A percentile compares a stretch with the other conserved stretches of the same genome.
Evolutionary conservation across 176 grass and related monocot species (phyloP).

Genomic region (Oryza nivara): DNA sequence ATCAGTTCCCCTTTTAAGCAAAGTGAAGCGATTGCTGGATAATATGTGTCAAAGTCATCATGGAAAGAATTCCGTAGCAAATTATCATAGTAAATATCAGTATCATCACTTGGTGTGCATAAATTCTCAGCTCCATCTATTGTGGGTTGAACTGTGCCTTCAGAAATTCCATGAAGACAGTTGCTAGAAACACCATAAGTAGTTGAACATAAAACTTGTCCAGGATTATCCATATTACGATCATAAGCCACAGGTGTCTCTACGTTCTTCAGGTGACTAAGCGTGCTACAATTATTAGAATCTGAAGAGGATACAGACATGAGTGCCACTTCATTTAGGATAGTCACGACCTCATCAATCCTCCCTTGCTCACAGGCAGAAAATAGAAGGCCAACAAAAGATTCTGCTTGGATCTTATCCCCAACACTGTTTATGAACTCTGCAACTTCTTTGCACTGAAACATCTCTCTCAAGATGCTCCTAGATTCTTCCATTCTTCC

Average conservation of each 20-base stretch:
- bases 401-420: conserved; percentile 60
- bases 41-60: conserved; percentile 82
- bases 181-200: conserved; percentile 37
- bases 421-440: conserved; percentile 72
- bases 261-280: conserved; percentile 49
- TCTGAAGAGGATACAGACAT: conserved; percentile 53
- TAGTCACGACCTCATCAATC: conserved; percentile 70
- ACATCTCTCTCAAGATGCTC: conserved; percentile 75
- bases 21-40: conserved; percentile 66
- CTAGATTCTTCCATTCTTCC: conserved; percentile 94
- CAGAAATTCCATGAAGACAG: background rate
- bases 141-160: conserved; percentile 23
- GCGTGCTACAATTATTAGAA: conserved; percentile 34
- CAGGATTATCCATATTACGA: conserved; percentile 29
- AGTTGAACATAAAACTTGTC: conserved; percentile 26
- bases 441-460: conserved; percentile 62
- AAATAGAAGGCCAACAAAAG: conserved; percentile 66
- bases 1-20: conserved; percentile 74
- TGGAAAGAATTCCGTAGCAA: conserved; percentile 56
- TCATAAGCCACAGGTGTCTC: conserved; percentile 41
- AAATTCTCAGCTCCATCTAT: conserved; percentile 51
- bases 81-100: conserved; percentile 49
- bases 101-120: conserved; percentile 23
- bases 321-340: conserved; percentile 73
- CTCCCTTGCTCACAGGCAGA: conserved; percentile 81